Evolutionary conservation across 1,284 basidiomycete genomes (phyloP).

Genomic region (Mycena citricolor): DNA sequence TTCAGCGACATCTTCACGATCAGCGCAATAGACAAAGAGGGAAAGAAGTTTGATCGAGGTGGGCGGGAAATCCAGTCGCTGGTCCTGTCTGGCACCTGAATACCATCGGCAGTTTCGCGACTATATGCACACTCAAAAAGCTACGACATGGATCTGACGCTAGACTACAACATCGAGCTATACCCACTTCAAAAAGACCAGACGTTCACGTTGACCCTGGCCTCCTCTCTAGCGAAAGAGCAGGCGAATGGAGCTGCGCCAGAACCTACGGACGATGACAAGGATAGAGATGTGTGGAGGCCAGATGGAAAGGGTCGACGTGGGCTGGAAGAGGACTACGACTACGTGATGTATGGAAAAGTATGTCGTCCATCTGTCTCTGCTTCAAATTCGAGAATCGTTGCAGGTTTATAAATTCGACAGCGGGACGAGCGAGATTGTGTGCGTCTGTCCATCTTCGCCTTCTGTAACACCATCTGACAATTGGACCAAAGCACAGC

Average conservation of each 20-base stretch:
- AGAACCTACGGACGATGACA: constrained; percentile 66
- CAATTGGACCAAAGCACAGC: constrained; percentile 68
- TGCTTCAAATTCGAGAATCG: constrained; percentile 2
- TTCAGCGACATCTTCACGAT: constrained; percentile 92
- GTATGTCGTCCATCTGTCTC: constrained; percentile 43
- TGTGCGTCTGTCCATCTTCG: constrained; percentile 50
- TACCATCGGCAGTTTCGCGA: constrained; percentile 69
- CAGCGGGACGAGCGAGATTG: constrained; percentile 77
- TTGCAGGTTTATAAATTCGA: constrained; percentile 95
- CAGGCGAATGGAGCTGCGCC: constrained; percentile 48
- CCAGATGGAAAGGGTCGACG: constrained; percentile 84
- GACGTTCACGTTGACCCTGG: constrained; percentile 83
- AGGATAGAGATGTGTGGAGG: constrained; percentile 82
- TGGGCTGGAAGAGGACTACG: constrained; percentile 94
- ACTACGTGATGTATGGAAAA: constrained; percentile 99
- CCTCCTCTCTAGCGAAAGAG: constrained; percentile 73
- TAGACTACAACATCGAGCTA: constrained; percentile 91
- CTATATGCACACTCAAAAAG: constrained; percentile 83
- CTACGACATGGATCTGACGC: constrained; percentile 85
- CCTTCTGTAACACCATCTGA: constrained; percentile 17
- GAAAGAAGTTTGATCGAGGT: constrained; percentile 98
- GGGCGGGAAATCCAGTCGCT: constrained; percentile 24
- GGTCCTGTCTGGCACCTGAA: constrained; percentile 17
- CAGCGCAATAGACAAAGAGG: constrained; percentile 84
- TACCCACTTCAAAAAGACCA: constrained; percentile 73